Evolutionary conservation across 2,329 filamentous ascomycete species (phyloP), one percentile per base, ranked within the genome.

Genomic region (Hortaea sp.): DNA sequence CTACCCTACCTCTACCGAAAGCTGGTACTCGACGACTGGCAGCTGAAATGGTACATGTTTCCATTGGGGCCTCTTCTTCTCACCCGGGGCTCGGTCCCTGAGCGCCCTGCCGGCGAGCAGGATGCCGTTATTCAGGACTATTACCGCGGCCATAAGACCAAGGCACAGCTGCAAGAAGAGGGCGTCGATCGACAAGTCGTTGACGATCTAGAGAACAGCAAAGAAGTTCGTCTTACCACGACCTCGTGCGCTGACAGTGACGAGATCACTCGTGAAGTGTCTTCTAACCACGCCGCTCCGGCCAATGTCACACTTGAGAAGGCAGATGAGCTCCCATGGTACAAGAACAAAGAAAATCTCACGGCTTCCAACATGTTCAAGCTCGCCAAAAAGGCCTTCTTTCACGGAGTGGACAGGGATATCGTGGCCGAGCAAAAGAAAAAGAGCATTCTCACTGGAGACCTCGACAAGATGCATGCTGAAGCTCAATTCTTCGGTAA

Each of bases 1-100:
- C 67, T 80, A 12, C 78, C 78, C 2, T 82, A 74, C 67, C 57
- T 81, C 48, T 74, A 80, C 61, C 70, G 75, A 46, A 69, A 74
- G 32, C n/a, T 9, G n/a, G 32, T 35, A 2, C 20, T n/a, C 20
- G 78, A 84, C 65, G 75, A 78, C 75, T 64, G 77, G 56, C 65
- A 84, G 49, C 73, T 72, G 51, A 63, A 69, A 61, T 81, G 69
- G 60, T 69, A 81, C 49, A 66, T 81, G 43, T 53, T 67, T 46
- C 53, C 71, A 48, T 60, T 71, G 11, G 46, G 37, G 44, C 50
- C 20, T 5, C 70, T 77, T 42, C 59, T 55, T 41, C 68, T 64
- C 20, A 62, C 60, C 11, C 61, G 63, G 41, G 47, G 12, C 49
- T 44, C 28, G 29, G 13, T 4, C 27, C 48, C 48, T 5, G 48